These are phyloP conservation scores for Grigorovia humatica DNA, from an alignment of 805 yeast genomes.

Conservation along the genomic window DNA sequence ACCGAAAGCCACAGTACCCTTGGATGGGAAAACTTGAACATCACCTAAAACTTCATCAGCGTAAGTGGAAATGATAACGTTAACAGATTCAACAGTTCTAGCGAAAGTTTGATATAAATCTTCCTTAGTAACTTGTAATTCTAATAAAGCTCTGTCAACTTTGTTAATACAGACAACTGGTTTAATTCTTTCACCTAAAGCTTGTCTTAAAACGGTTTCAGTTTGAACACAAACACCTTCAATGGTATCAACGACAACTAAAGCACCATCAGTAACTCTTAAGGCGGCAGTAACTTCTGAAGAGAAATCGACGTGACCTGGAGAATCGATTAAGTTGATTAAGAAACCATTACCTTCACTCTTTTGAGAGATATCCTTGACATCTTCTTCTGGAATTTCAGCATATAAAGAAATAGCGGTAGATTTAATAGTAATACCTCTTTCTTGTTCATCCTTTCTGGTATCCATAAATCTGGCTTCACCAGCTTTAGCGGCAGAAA, in stretches of 20 bases:
- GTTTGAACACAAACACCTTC: conserved; percentile 99
- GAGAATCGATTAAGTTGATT: conserved; percentile 97
- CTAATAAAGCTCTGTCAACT: conserved; percentile 98
- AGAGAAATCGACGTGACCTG: conserved; percentile 99
- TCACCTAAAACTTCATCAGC: conserved; percentile 87
- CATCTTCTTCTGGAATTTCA: conserved; percentile 69
- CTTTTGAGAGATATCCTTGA: conserved; percentile 78
- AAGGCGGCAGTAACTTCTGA: conserved; percentile 99
- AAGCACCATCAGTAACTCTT: conserved; percentile 99
- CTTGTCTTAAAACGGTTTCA: conserved; percentile 98
- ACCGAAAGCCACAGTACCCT: conserved; percentile 99
- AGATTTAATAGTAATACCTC: conserved; percentile 99
- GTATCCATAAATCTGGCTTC: conserved; percentile 99
- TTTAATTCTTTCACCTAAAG: conserved; percentile 98
- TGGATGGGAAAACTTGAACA: conserved; percentile 96
- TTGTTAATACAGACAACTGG: conserved; percentile 98
- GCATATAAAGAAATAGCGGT: conserved; percentile 96
- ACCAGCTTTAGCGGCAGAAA: conserved; percentile 99
- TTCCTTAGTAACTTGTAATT: conserved; percentile 97
- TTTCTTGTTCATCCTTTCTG: conserved; percentile 99
- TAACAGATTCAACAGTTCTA: conserved; percentile 98
- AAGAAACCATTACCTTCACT: conserved; percentile 89
- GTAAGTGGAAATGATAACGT: conserved; percentile 95
- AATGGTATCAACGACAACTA: conserved; percentile 97
- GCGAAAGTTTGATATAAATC: conserved; percentile 96